Base-by-base conservation (phyloP, 1,284 basidiomycete genomes). In the Cystobasidium sp. region DNA sequence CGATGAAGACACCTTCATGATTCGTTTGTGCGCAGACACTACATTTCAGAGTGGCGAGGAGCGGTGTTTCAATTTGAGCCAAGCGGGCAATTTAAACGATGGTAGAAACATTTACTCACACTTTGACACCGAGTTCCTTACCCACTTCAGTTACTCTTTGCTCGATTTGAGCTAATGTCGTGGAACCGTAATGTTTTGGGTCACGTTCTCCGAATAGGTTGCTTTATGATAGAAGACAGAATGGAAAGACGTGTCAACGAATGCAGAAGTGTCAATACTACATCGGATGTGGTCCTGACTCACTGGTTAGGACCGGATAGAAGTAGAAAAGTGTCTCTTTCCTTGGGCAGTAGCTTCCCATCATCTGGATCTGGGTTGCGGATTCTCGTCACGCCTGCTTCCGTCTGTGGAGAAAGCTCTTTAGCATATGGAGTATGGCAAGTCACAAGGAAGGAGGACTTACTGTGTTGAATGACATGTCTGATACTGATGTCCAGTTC, bases 21-120 rank as follows among this genome's bases (percentile, higher is more conserved):
- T 79, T 78, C 1, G 79, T 78, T 73, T 79, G 79, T 10, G 78
- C 78, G 58, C 78, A 79, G 1, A 78, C 63, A 24, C 70, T 73
- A 51, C 8, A 20, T 55, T 18, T 31, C 24, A 20, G 49, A 31
- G 18, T 68, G 44, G 61, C 61, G 47, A 46, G 6, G 43, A 16
- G 43, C 6, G 44, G 7, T 31, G 39, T 44, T 10, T 14, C 8
- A 16, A n/a, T 16, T 63, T 51, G 7, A 47, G 43, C 22, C 16
- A 31, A 16, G 56, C 16, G 9, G 14, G 56, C 2, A 56, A 31
- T 5, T 31, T 31, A 5, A 31, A 31, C 31, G 31, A 31, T 1
- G 31, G 5, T 31, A 31, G 31, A 2, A 31, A 5, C 31, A 31
- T 31, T 31, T 14, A 63, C 70, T 64, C 22, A 73, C 70, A 79